Conservation (phyloP, 768 basidiomycete genomes). For the Russula virescens region DNA sequence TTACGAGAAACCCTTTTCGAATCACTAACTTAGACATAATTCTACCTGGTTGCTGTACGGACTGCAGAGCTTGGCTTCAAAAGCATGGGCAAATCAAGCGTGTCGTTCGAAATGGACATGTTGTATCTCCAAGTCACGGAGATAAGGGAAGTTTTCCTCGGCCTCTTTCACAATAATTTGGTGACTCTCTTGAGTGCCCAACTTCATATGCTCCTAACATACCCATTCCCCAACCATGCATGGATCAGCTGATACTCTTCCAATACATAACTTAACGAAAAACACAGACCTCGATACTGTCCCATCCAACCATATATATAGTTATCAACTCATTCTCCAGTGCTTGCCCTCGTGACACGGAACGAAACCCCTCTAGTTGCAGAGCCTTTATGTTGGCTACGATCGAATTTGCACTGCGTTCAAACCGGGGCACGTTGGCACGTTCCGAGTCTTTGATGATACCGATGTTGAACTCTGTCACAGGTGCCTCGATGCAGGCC, state of each 20-base stretch:
- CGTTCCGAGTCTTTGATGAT: background rate
- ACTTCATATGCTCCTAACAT: background rate
- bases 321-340: background rate
- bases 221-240: background rate
- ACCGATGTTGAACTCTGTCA: background rate
- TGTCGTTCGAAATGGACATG: background rate
- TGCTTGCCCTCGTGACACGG: background rate
- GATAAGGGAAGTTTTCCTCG: background rate
- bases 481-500: background rate
- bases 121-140: background rate
- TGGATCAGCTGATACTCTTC: too few species aligned
- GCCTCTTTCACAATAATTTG: background rate
- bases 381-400: background rate
- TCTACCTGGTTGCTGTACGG: too few species aligned
- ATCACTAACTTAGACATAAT: too few species aligned
- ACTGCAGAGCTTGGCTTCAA: too few species aligned
- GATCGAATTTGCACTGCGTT: background rate
- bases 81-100: background rate
- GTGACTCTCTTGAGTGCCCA: background rate
- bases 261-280: background rate
- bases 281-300: slow-evolving; percentile 1
- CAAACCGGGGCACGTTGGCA: background rate
- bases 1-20: too few species aligned
- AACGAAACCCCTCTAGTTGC: background rate
- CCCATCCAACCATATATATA: background rate